These are phyloP conservation scores for Elongisporangium undulatum DNA, from an alignment of 352 stramenopile species.

Conservation along the genomic window DNA sequence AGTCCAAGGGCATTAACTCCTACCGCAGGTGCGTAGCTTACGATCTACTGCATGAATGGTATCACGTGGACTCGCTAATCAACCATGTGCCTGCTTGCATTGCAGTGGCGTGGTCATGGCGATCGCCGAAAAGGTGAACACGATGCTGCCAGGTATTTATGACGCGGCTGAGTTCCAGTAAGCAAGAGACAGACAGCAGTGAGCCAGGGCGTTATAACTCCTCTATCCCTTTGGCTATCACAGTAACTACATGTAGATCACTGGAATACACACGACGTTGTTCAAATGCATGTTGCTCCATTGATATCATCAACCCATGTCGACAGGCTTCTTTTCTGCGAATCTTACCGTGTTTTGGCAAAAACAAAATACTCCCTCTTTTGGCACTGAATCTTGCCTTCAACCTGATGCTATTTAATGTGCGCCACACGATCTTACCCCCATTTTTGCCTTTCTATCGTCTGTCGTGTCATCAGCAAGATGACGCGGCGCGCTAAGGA, in stretches of 20 bases:
- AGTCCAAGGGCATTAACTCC: conserved; percentile 92
- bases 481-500: conserved; percentile 84
- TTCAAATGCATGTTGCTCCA: not conserved
- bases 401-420: not conserved
- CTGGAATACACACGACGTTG: not conserved
- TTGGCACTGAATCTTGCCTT: not conserved
- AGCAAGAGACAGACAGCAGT: conserved; percentile 9
- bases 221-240: not conserved
- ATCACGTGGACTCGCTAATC: not conserved
- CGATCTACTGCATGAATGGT: not conserved
- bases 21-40: conserved; percentile 76
- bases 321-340: not conserved
- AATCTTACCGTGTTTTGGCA: not conserved
- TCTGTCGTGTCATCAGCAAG: not conserved
- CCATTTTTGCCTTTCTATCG: not conserved
- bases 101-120: conserved; percentile 94
- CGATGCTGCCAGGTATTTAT: conserved; percentile 96
- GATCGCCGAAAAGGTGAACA: conserved; percentile 97
- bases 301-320: not conserved
- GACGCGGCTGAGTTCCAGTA: conserved; percentile 93
- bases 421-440: not conserved
- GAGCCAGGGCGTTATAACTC: not conserved
- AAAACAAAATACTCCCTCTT: not conserved
- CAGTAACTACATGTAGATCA: not conserved
- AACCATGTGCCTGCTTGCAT: conserved; percentile 9